Evolutionary conservation across 2,329 filamentous ascomycete genomes (phyloP).

Genomic region (Capronia epimyces): DNA sequence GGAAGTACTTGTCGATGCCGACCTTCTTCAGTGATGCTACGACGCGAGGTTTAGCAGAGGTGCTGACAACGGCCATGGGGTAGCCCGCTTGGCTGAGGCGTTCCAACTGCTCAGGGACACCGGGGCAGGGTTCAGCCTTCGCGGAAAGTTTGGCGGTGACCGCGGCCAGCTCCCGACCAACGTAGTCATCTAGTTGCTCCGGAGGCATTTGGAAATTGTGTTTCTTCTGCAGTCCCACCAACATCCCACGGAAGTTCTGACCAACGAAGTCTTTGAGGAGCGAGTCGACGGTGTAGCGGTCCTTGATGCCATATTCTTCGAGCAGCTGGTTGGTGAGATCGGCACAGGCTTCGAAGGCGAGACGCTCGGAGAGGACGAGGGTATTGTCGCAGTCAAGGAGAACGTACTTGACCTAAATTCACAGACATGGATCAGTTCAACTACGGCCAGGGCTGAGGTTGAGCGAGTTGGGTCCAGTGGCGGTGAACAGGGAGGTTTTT

Average conservation of each 20-base stretch:
- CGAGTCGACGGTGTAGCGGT: conserved; percentile 70
- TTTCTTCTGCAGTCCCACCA: conserved; percentile 69
- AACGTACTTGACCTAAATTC: conserved; percentile 58
- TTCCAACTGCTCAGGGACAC: conserved; percentile 64
- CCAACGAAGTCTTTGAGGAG: conserved; percentile 87
- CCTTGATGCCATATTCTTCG: conserved; percentile 56
- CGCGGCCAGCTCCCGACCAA: conserved; percentile 70
- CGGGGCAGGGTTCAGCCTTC: conserved; percentile 63
- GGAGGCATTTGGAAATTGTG: conserved; percentile 65
- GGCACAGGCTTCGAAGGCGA: conserved; percentile 89
- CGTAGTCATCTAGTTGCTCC: conserved; percentile 70
- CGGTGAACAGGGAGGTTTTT: conserved; percentile 10
- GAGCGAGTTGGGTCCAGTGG: conserved; percentile 2
- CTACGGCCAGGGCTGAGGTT: neutral
- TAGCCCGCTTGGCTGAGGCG: conserved; percentile 60
- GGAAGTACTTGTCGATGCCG: conserved; percentile 74
- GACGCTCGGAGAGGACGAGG: conserved; percentile 83
- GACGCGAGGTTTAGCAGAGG: conserved; percentile 73
- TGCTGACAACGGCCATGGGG: conserved; percentile 73
- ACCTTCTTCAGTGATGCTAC: conserved; percentile 75
- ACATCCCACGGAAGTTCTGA: conserved; percentile 82
- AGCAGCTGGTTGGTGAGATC: conserved; percentile 87
- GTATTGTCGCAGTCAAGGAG: conserved; percentile 81
- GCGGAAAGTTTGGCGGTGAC: conserved; percentile 76
- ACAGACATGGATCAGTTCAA: conserved; percentile 5